Evolutionary conservation across 2,329 filamentous ascomycete species (phyloP).

Genomic region (Cordyceps farinosa): DNA sequence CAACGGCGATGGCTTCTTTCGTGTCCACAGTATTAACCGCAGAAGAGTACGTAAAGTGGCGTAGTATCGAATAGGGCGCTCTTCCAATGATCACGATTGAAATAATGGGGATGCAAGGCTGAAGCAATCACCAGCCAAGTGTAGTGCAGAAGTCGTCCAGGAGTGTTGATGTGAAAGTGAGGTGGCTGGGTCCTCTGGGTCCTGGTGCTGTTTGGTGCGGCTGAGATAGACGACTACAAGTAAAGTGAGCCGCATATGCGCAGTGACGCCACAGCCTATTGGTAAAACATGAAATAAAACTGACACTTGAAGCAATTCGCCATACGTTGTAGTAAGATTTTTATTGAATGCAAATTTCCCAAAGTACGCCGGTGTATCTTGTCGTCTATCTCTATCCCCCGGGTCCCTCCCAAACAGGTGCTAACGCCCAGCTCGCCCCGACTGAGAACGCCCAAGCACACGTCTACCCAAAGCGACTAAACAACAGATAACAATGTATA

Average conservation of each 20-base stretch:
- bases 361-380: constrained; percentile 9
- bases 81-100: not conserved
- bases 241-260: not conserved
- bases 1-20: not conserved
- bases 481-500: not conserved
- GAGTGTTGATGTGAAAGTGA: constrained; percentile 14
- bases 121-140: not conserved
- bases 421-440: constrained; percentile 14
- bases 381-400: not conserved
- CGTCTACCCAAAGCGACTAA: constrained; percentile 1
- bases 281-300: not conserved
- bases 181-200: constrained; percentile 18
- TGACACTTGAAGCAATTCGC: not conserved
- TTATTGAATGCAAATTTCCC: constrained; percentile 3
- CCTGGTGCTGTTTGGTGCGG: constrained; percentile 12
- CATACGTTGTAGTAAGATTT: not conserved
- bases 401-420: constrained; percentile 8
- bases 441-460: constrained; percentile 4
- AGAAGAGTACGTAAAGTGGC: not conserved
- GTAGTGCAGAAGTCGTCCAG: not conserved
- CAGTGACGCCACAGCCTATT: not conserved
- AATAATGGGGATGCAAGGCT: not conserved
- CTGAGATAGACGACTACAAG: constrained; percentile 14
- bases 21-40: not conserved
- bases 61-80: not conserved